Base-by-base conservation (phyloP, 2,329 filamentous ascomycete genomes). In the Nemania abortiva region DNA sequence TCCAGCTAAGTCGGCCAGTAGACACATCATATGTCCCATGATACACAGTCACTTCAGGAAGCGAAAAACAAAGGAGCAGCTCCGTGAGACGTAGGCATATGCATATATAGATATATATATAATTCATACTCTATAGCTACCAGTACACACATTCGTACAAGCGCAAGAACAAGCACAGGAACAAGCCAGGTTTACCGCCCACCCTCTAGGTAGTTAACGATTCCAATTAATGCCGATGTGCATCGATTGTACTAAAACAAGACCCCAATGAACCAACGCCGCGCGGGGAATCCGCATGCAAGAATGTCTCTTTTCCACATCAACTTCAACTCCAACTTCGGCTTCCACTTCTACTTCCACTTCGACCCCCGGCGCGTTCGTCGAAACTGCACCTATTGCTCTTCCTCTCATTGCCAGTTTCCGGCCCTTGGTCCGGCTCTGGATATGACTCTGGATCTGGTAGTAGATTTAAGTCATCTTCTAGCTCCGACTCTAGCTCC, bases 191-290 rank as follows among this genome's bases (percentile, higher is more conserved):
- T 37, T 34, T 24, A 63, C 6, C 54, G 34, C 10, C 11, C 54
- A 27, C 13, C 54, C 4, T 52, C 49, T 29, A 27, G 24, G 24
- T 27, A 52, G 24, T 55, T 11, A 55, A 37, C 31, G 29, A 55
- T 13, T 20, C 52, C 39, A 29, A 39, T 11, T 2, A 22, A 54
- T n/a, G 37, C 11, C 24, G 24, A 54, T 10, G 2, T 5, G 18
- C 22, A 31, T 22, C 15, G 13, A 29, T 10, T 11, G 53, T n/a
- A 45, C 31, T 47, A 47, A 27, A 27, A 27, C 34, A 56, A 65
- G 22, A 15, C 4, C 66, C 29, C 59, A 34, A 55, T 13, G 47
- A 39, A 34, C 66, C 34, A 65, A 65, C 52, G 50, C 62, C 57
- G 3, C 39, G 54, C 55, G 47, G 13, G 20, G 52, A 6, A 9